Evolutionary conservation across 1,284 basidiomycete species (phyloP).

Genomic region (Irpex lacteus): DNA sequence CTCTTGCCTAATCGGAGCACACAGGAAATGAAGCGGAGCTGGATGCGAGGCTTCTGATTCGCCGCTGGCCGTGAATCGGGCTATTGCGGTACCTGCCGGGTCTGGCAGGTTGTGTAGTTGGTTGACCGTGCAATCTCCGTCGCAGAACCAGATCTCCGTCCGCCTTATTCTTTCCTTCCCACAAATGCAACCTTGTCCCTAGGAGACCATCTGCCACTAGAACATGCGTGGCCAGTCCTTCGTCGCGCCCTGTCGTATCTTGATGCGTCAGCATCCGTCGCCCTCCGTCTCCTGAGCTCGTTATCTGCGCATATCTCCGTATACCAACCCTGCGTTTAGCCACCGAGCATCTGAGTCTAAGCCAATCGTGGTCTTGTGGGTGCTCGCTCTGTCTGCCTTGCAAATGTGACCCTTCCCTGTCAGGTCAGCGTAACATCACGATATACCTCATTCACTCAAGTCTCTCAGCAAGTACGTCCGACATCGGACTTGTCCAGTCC

Average conservation of each 20-base stretch:
- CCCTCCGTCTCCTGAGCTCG: background rate
- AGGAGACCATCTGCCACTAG: background rate
- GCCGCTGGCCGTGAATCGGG: background rate
- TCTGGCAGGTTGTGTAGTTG: background rate
- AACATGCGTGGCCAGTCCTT: background rate
- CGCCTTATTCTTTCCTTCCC: background rate
- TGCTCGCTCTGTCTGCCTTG: background rate
- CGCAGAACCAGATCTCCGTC: slow-evolving; percentile 13
- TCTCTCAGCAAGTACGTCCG: no score
- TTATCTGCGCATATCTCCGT: slow-evolving; percentile 20
- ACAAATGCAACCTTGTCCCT: slow-evolving; percentile 1
- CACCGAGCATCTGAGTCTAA: background rate
- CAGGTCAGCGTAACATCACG: background rate
- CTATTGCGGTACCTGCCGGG: slow-evolving; percentile 6
- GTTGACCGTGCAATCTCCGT: slow-evolving; percentile 19
- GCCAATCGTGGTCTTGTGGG: background rate
- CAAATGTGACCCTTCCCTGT: background rate
- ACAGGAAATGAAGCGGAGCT: background rate
- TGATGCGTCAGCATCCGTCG: background rate
- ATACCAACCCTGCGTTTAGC: background rate
- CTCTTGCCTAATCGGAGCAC: background rate
- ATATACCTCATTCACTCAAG: no score
- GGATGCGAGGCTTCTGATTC: background rate
- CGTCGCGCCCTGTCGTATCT: background rate
- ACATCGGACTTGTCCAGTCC: no score